Percentiles rank a stretch among this genome's conserved stretches.
These are phyloP conservation scores for Fibroporia radiculosa DNA, from an alignment of 768 basidiomycete species.

Conservation along the genomic window DNA sequence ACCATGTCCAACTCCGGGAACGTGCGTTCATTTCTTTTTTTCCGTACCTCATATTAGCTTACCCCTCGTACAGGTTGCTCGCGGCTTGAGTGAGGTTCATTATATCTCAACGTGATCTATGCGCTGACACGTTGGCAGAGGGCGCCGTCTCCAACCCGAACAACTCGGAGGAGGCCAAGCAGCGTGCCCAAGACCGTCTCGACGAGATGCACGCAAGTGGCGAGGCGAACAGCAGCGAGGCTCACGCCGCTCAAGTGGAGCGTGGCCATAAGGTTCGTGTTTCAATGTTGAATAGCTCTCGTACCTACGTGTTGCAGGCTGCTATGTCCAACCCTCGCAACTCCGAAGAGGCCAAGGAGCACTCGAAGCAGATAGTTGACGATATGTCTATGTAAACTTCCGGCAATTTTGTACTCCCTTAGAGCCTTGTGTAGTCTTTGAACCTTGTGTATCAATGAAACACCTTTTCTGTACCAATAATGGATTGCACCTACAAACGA, in stretches of 20 bases:
- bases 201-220: conserved; percentile 7
- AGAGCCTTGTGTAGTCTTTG: background rate
- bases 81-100: conserved; percentile 9
- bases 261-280: conserved; percentile 9
- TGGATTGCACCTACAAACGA: too few species aligned
- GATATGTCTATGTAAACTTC: conserved; percentile 1
- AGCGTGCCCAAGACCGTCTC: conserved; percentile 9
- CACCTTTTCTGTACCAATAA: too few species aligned
- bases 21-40: conserved; percentile 2
- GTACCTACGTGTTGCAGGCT: conserved; percentile 2
- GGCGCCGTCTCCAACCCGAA: conserved; percentile 12
- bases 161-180: conserved; percentile 13
- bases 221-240: conserved; percentile 6
- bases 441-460: too few species aligned
- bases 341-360: conserved; percentile 16
- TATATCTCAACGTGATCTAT: background rate
- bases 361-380: conserved; percentile 14
- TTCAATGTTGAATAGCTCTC: too few species aligned
- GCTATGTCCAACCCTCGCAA: conserved; percentile 17
- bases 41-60: background rate
- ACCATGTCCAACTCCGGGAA: conserved; percentile 14
- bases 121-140: conserved; percentile 1
- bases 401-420: too few species aligned
- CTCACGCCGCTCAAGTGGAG: conserved; percentile 11
- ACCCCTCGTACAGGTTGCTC: conserved; percentile 9